Base-by-base conservation (phyloP, 2,329 filamentous ascomycete genomes). In the Trichophyton benhamiae region DNA sequence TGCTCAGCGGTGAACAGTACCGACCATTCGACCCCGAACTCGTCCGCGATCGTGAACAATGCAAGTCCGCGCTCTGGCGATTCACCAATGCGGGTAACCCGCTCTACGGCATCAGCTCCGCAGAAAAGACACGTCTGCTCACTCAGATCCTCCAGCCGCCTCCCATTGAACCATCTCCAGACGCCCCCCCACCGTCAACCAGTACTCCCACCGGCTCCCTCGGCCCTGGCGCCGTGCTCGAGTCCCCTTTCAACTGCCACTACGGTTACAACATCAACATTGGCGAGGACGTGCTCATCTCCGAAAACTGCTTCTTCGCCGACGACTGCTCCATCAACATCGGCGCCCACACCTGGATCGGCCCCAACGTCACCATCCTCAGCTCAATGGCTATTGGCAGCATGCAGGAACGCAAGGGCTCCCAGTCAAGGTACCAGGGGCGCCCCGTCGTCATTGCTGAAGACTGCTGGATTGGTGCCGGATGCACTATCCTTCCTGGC, bases 241-340 rank as follows among this genome's bases (percentile, higher is more conserved):
- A 96, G 69, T 85, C 88, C 2, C 92, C 92, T 0, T 97, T 99
- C 72, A 86, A 82, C 55, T 96, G 92, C 72, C 91, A 96, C 69
- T 96, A 96, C 69, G 94, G 94, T 0, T 97, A 96, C 76, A 97
- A 99, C 72, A 87, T 97, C 68, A 82, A 83, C 57, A 88, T 99
- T 66, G 91, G 89, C 11, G 87, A 91, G 67, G 86, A 94, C 65
- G 89, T 95, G 2, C 83, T 86, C 61, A 88, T 99, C 66, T 89
- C 87, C 17, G 83, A 88, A 61, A 88, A 89, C 68, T 96, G 91
- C 73, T 86, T 85, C 27, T 87, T 97, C 69, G 84, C 91, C 61
- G 94, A 99, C 71, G 86, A 91, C n/a, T 88, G 86, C 71, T 81
- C 86, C 65, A 87, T 97, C 63, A 84, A 79, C 55, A 91, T 97